phyloP scores from a whole-genome alignment of 73 alveolate genomes.

The Symbiodinium pilosum region DNA sequence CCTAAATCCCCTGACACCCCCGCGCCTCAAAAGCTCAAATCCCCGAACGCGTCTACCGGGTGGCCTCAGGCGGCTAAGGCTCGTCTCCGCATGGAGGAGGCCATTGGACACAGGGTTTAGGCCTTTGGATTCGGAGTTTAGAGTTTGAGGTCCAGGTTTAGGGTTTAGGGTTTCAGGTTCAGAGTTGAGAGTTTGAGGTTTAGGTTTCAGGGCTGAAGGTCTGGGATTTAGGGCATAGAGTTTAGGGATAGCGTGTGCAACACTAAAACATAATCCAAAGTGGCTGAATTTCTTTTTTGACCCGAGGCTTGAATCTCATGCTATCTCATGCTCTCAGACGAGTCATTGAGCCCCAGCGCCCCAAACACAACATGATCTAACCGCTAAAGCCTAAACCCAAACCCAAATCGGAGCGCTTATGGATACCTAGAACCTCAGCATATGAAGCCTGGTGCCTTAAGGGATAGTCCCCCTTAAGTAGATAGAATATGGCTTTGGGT shows the following conservation, averaged over 20 bases:
- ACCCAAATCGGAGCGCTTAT: too few relatives aligned
- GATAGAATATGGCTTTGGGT: too few relatives aligned
- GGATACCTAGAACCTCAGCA: too few relatives aligned
- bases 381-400: background rate
- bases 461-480: too few relatives aligned
- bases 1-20: background rate
- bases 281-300: too few relatives aligned
- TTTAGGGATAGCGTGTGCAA: background rate
- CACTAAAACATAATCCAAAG: too few relatives aligned
- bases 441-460: too few relatives aligned
- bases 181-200: background rate
- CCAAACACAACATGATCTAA: background rate
- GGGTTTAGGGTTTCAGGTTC: background rate
- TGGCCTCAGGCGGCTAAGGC: constrained; percentile 30
- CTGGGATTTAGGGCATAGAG: background rate
- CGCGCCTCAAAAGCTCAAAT: background rate
- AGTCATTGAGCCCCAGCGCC: too few relatives aligned
- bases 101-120: too few relatives aligned
- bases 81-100: constrained; percentile 63
- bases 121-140: too few relatives aligned
- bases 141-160: background rate
- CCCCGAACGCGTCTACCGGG: background rate
- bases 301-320: too few relatives aligned
- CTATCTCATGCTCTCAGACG: too few relatives aligned
- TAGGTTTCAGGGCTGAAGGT: background rate